Percentiles rank a stretch among this genome's conserved stretches.
These are phyloP conservation scores for Conringia planisiliqua DNA, from an alignment of 345 rosid genomes.

Conservation along the genomic window DNA sequence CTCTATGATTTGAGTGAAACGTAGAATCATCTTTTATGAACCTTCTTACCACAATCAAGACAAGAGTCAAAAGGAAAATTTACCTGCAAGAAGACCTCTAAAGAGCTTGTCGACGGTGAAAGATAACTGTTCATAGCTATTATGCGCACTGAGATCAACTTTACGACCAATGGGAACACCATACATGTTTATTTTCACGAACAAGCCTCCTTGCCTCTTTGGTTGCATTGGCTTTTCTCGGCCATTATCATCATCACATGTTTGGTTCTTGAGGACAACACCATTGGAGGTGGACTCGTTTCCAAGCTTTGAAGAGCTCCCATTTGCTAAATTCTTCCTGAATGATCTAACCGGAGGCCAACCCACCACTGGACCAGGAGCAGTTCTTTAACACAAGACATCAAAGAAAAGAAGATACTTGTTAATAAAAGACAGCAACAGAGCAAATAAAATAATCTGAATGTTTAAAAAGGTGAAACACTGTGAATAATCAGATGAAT, in stretches of 20 bases:
- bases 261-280: slow-evolving; percentile 35
- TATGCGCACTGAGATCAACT: slow-evolving; percentile 78
- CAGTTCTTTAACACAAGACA: slow-evolving; percentile 51
- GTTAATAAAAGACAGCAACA: background rate
- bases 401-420: background rate
- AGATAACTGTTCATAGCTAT: slow-evolving; percentile 78
- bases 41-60: background rate
- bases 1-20: background rate
- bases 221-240: slow-evolving; percentile 13
- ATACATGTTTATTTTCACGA: slow-evolving; percentile 96
- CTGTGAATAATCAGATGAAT: background rate
- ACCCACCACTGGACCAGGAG: slow-evolving; percentile 96
- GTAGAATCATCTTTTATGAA: background rate
- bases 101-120: slow-evolving; percentile 88
- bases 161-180: slow-evolving; percentile 98
- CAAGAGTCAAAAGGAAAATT: background rate
- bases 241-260: slow-evolving; percentile 29
- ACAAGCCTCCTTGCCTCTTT: slow-evolving; percentile 46
- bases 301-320: slow-evolving; percentile 56
- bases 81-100: slow-evolving; percentile 93
- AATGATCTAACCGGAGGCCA: slow-evolving; percentile 98
- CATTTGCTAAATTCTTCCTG: slow-evolving; percentile 78
- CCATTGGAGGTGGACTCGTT: slow-evolving; percentile 47
- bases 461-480: too few species aligned
- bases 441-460: background rate